Evolutionary conservation across 2,329 filamentous ascomycete species (phyloP).

Genomic region (Macrophomina pseudophaseolina): DNA sequence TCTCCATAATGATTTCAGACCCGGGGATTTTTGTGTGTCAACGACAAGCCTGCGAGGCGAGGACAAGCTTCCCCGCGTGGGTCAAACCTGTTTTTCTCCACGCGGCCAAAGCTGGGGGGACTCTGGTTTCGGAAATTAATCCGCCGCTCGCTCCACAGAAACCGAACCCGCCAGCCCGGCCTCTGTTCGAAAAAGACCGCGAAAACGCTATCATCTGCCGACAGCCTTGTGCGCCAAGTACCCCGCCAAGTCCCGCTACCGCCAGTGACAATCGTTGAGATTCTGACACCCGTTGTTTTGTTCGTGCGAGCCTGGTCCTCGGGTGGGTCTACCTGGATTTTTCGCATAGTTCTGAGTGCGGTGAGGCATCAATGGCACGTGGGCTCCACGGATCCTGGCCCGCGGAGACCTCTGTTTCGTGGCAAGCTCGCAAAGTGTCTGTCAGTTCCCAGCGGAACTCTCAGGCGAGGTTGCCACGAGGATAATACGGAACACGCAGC

Average conservation of each 20-base stretch:
- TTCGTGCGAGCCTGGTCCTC: background rate
- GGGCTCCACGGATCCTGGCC: background rate
- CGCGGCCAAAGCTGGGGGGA: conserved; percentile 11
- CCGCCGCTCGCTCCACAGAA: conserved; percentile 10
- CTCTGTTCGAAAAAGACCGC: background rate
- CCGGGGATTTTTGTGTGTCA: background rate
- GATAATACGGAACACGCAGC: background rate
- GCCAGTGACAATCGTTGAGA: background rate
- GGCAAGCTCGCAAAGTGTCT: background rate
- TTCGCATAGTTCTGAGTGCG: background rate
- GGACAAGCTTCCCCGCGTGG: conserved; percentile 23
- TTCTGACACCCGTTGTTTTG: background rate
- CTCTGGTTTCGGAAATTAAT: conserved; percentile 18
- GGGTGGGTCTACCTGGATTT: conserved; percentile 1
- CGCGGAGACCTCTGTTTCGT: background rate
- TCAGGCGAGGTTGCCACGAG: no score
- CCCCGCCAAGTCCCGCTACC: background rate
- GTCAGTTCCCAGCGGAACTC: background rate
- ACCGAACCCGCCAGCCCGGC: background rate
- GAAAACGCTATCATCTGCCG: conserved; percentile 17
- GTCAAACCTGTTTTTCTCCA: conserved; percentile 12
- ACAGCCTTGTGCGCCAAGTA: conserved; percentile 2
- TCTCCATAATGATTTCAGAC: background rate
- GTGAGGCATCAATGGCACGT: conserved; percentile 1
- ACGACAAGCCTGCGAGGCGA: background rate